Conservation (phyloP, 257 asterid genomes). For the Ballota nigra region DNA sequence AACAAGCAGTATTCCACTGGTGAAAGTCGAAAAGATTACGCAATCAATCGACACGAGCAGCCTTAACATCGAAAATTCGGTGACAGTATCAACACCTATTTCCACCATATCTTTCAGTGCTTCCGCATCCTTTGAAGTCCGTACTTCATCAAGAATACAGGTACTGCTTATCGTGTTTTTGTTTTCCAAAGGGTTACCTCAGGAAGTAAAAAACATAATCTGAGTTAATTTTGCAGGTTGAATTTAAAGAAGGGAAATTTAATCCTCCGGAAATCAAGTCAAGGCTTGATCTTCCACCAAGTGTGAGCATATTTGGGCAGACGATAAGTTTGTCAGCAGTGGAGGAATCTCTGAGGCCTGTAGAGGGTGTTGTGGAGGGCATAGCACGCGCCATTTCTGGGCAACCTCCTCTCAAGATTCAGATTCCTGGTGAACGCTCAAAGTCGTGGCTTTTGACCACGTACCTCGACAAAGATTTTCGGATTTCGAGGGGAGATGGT, state of each 20-base stretch:
- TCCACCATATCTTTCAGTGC: conserved; percentile 74
- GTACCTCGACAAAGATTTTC: conserved; percentile 81
- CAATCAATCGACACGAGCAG: conserved; percentile 67
- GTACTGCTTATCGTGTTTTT: conserved; percentile 28
- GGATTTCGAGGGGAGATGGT: conserved; percentile 95
- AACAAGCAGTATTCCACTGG: conserved; percentile 58
- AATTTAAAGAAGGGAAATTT: conserved; percentile 82
- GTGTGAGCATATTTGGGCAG: conserved; percentile 67
- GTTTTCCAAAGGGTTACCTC: background rate
- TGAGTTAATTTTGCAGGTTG: conserved; percentile 44
- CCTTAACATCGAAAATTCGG: conserved; percentile 67
- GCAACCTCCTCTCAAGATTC: conserved; percentile 77
- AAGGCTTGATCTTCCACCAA: conserved; percentile 71
- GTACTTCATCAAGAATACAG: conserved; percentile 87
- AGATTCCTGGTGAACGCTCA: conserved; percentile 75
- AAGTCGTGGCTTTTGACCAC: conserved; percentile 81
- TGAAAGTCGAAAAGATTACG: conserved; percentile 81
- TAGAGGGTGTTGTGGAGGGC: conserved; percentile 61
- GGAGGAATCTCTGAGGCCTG: conserved; percentile 67
- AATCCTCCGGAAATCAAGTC: conserved; percentile 93
- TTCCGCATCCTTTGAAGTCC: conserved; percentile 77
- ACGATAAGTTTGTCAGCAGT: conserved; percentile 59
- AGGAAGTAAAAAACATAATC: background rate
- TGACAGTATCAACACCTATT: conserved; percentile 64
- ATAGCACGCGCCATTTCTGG: conserved; percentile 75